Evolutionary conservation across 306 rosid genomes (phyloP), one percentile per base, ranked within the genome.

Genomic region (Prunus davidiana): DNA sequence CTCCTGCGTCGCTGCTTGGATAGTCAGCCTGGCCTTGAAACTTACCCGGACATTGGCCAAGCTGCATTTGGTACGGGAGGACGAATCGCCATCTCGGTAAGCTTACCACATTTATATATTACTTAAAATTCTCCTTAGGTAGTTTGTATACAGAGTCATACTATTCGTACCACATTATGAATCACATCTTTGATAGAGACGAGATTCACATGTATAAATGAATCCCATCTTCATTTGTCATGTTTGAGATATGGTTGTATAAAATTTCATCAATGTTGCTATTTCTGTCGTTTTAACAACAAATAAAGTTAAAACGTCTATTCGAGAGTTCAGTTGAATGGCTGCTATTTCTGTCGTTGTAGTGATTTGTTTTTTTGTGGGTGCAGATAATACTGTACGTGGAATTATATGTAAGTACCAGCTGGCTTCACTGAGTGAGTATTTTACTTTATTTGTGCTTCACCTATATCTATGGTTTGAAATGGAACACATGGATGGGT

Each of bases 21-120:
- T 55, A 96, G 99, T 62, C 87, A 85, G 64, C 97, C 99, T 43
- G 98, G 92, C 19, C 86, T 96, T 24, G 97, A 96, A 78, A 96
- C 99, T n/a, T 96, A 92, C 81, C 99, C 99, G 12, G 99, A 96
- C 64, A 87, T 96, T 81, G 99, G 99, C 64, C 96, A 91, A 70
- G 99, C 98, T 73, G 99, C 99, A 47, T 96, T 96, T 75, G 99
- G 99, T 46, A 76, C 88, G 38, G 16, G 78, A 0, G 99, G 99
- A 55, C 89, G 99, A 54, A 84, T 96, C 8, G 79, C 67, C 83
- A 88, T 92, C 79, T 96, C 99, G 74, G 99, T 96, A 67, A 82
- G 91, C 27, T 78, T 25, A 25, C 38, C 3, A 22, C 6, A 13
- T 12, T 22, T 25, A 60, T 4, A 12, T 13, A 13, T 28, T 47